Evolutionary conservation across 768 basidiomycete species (phyloP), one percentile per base, ranked within the genome.

Genomic region (Suillus lakei): DNA sequence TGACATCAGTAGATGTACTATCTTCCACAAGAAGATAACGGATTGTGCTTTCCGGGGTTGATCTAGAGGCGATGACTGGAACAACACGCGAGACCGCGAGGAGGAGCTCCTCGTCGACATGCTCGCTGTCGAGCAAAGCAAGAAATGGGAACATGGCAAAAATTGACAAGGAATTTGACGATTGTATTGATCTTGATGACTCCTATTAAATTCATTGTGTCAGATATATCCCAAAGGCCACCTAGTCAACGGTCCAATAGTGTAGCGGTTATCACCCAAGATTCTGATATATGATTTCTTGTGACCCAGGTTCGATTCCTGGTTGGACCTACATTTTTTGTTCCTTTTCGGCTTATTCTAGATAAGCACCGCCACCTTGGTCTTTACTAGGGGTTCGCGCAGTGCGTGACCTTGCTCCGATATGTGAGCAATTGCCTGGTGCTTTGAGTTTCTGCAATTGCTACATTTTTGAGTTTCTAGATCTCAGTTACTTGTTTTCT

Each of bases 51-150:
- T 58, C 68, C 70, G 62, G 72, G 73, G 44, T 59, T 21, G 15
- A 41, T 30, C 39, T 38, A 38, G 58, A 41, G 60, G 90, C 74
- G 55, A 98, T 82, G 63, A 97, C 73, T 10, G 96, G 94, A 0
- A 91, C 91, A 55, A 98, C 86, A 23, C 95, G 88, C 61, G 84
- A 79, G 64, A 95, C 84, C 4, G 90, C 85, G 39, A 64, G 69
- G 63, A 91, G 77, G 21, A 95, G 82, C 8, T 79, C 76, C 55
- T 81, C 80, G 56, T 80, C 78, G 26, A 77, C 72, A 66, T 77
- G 75, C 66, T 77, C 67, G 58, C 64, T 67, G 67, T 88, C 88
- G 69, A 91, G 73, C 64, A 92, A 79, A 43, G 88, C 88, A 44
- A 91, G 72, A 76, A 91, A 90, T 46, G 81, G 77, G 55, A 82